Evolutionary conservation across 2,329 filamentous ascomycete genomes (phyloP), one percentile per base, ranked within the genome.

Genomic region (Neonectria ditissima): DNA sequence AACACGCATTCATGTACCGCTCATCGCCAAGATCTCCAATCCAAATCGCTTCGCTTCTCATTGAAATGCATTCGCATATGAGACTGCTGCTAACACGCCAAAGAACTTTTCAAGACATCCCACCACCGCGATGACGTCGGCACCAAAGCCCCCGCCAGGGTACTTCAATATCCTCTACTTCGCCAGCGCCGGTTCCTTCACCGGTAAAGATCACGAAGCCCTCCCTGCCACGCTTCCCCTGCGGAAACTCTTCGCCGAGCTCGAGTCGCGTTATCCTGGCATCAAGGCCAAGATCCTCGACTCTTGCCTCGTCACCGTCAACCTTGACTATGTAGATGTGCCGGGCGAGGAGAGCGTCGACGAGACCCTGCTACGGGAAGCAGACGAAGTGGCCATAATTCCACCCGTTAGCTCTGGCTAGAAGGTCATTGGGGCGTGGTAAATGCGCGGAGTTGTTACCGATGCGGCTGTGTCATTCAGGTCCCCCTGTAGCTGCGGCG

Each of bases 311-410:
- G 86, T 97, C 66, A 95, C 92, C 24, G 81, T 97, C 74, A 96
- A 97, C 70, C 80, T 95, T 57, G 86, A 92, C 62, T 97, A 97
- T 80, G 89, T 95, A 74, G 91, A 96, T 75, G 71, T 93, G 11
- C 82, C 85, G 11, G 82, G 82, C 43, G 79, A 79, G 32, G 78
- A 78, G 18, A 77, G 80, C 18, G 73, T 73, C 16, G 74, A 75
- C 9, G 80, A 80, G 16, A 69, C 82, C 26, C 76, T 87, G 59
- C 91, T 97, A 61, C 80, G 88, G 55, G 87, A 88, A 66, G 92
- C 90, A 28, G 93, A 97, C 75, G 93, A 97, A 80, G 92, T 97
- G 59, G 93, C 91, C 44, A 91, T 97, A 37, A 95, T 97, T 61
- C 93, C 93, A 34, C 93, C 93, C 10, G 93, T 97, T 69, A 97